Evolutionary conservation across 768 basidiomycete species (phyloP), one percentile per base, ranked within the genome.

Genomic region (Trametes meyenii): DNA sequence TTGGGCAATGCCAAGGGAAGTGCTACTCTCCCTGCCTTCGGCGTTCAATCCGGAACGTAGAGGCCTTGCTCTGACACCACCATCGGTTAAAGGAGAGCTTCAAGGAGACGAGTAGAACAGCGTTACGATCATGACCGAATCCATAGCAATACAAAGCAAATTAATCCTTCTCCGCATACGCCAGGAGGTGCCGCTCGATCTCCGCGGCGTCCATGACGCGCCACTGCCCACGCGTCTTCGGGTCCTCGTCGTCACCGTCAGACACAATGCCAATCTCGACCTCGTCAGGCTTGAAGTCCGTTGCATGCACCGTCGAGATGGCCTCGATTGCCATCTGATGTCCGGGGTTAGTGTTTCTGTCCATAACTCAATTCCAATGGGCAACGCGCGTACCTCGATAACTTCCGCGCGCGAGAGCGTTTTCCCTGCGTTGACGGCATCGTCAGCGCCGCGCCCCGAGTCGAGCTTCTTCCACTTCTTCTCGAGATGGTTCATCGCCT

Each of bases 381-480:
- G 13, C 46, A 23, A 33, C 13, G 33, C 29, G 67, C 86, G 57
- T 65, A 94, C 94, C 85, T 99, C 96, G 65, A 98, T 92, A 29
- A 96, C 94, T 61, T 92, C 89, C 2, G 84, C 82, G 21, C 89
- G 81, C 66, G 80, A 81, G 54, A 97, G 80, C 0, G 81, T 84
- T 77, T 86, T 84, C 56, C 92, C 89, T 2, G 93, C 93, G 49
- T 82, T 81, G 14, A 82, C 80, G 14, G 93, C 81, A 73, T 96
- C 89, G 51, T 94, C 90, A 0, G 88, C 90, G 21, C 92, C 92
- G 54, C 77, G 77, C 16, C 90, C 90, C 23, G 82, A 83, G 69
- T 92, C 88, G 33, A 94, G 79, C 74, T 94, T 94, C 81, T 98
- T 99, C 96, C 94, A 98, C 74, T 94, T 93, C 80, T 98, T 98